Evolutionary conservation across 306 rosid genomes (phyloP).

Genomic region (Malus orientalis): DNA sequence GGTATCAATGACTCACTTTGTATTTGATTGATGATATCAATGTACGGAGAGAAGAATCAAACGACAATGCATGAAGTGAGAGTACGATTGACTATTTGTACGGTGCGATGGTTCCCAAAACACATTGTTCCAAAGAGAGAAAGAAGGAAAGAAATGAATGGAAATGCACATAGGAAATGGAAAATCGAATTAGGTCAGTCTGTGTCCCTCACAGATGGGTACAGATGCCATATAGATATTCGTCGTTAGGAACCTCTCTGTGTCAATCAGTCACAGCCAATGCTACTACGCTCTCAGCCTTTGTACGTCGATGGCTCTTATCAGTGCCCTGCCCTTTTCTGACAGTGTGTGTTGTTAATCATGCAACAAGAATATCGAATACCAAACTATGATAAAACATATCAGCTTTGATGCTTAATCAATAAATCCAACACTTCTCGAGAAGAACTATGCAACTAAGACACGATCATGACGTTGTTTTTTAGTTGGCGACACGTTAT

Average conservation of each 20-base stretch:
- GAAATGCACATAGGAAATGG: neutral
- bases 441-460: too few relatives aligned
- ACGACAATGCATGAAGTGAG: neutral
- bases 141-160: neutral
- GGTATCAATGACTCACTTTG: too few relatives aligned
- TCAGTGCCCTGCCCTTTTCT: neutral
- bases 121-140: neutral
- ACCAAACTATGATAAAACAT: too few relatives aligned
- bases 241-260: neutral
- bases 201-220: slow-evolving; percentile 1
- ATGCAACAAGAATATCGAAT: too few relatives aligned
- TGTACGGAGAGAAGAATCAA: too few relatives aligned
- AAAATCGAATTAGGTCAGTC: neutral
- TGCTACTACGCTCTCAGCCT: neutral
- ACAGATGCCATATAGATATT: slow-evolving; percentile 15
- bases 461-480: too few relatives aligned
- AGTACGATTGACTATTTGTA: too few relatives aligned
- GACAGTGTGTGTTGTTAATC: neutral
- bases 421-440: too few relatives aligned
- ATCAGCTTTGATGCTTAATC: neutral
- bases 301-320: neutral
- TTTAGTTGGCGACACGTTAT: too few relatives aligned
- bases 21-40: too few relatives aligned
- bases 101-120: neutral
- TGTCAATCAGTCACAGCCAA: neutral